Conservation (phyloP, 495 filamentous ascomycete genomes). For the Lepidopterella palustris region DNA sequence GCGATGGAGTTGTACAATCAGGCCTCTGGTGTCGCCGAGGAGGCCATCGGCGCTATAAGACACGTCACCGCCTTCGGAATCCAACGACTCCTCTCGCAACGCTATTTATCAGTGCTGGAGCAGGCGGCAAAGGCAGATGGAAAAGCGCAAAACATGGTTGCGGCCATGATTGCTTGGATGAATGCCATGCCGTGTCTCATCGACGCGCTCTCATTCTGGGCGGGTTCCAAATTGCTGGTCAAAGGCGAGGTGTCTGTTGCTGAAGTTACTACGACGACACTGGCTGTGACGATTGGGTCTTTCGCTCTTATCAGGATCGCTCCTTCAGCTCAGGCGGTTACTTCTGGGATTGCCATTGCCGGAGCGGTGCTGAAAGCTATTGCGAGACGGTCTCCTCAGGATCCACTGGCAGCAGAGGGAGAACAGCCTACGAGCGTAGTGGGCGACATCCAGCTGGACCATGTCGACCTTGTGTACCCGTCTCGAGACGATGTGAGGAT, state of each 20-base stretch:
- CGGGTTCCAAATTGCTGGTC: constrained; percentile 73
- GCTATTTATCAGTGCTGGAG: constrained; percentile 54
- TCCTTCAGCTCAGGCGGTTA: constrained; percentile 77
- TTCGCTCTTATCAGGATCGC: constrained; percentile 84
- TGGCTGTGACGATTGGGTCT: constrained; percentile 83
- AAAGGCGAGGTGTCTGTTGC: constrained; percentile 49
- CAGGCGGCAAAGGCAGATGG: constrained; percentile 62
- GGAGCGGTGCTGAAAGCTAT: constrained; percentile 85
- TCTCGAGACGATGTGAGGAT: constrained; percentile 81
- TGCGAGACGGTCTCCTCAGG: constrained; percentile 73
- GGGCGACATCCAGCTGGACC: constrained; percentile 69
- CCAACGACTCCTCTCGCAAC: constrained; percentile 82
- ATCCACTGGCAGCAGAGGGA: constrained; percentile 65
- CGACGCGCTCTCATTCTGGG: constrained; percentile 83
- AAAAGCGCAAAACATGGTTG: constrained; percentile 57
- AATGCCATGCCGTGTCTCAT: constrained; percentile 76
- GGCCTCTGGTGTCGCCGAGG: constrained; percentile 81
- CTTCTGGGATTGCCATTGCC: constrained; percentile 69
- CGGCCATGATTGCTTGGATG: constrained; percentile 71
- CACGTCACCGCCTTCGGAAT: constrained; percentile 86
- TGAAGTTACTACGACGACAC: constrained; percentile 65
- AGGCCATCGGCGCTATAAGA: constrained; percentile 85
- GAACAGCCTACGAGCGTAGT: constrained; percentile 59
- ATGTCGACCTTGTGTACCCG: constrained; percentile 85
- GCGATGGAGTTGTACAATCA: constrained; percentile 68